phyloP scores from a whole-genome alignment of 176 grass and related monocot species.

The Thinopyrum elongatum region DNA sequence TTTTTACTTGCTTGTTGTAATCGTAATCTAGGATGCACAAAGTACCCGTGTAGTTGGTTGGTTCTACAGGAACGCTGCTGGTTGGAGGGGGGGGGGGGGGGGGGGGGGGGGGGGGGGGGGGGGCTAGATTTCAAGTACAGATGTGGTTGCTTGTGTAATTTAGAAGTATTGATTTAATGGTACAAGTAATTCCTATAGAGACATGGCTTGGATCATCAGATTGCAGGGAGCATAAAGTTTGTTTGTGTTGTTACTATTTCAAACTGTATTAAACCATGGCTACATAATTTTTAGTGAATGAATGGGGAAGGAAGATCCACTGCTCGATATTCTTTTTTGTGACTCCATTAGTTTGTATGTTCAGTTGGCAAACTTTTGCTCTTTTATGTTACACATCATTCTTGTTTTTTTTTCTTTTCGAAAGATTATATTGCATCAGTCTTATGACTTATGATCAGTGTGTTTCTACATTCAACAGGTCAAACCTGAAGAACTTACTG shows the following conservation, averaged over 20 bases:
- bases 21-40: neutral
- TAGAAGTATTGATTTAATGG: neutral
- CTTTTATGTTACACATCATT: neutral
- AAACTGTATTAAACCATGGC: neutral
- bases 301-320: neutral
- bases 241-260: neutral
- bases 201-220: neutral
- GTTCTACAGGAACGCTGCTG: too few relatives aligned
- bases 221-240: neutral
- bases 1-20: neutral
- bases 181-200: neutral
- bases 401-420: too few relatives aligned
- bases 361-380: neutral
- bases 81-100: too few relatives aligned
- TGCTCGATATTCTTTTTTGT: neutral
- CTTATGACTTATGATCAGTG: neutral
- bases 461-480: constrained; percentile 26
- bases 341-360: neutral
- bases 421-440: neutral
- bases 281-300: neutral
- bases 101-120: too few relatives aligned
- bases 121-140: neutral
- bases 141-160: neutral
- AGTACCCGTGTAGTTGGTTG: neutral
- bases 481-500: constrained; percentile 42